Evolutionary conservation across 768 basidiomycete genomes (phyloP).

Genomic region (Brasilioporus rufonigricans): DNA sequence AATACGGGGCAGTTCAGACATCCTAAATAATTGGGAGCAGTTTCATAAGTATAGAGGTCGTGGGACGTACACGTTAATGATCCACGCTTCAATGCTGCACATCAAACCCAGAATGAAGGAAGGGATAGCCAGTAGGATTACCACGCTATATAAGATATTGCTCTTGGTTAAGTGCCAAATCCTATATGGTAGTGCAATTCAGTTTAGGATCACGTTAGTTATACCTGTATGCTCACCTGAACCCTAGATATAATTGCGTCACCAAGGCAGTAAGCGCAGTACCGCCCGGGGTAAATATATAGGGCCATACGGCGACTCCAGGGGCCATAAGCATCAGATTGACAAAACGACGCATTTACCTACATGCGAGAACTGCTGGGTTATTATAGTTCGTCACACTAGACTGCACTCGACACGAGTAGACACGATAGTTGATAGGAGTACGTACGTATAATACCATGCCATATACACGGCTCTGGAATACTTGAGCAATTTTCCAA

Average conservation of each 20-base stretch:
- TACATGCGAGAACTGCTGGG: slow-evolving; percentile 9
- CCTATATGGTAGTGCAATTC: background rate
- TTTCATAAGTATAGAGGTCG: background rate
- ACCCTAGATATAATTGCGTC: slow-evolving; percentile 47
- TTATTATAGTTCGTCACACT: slow-evolving; percentile 12
- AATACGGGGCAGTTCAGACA: slow-evolving; percentile 39
- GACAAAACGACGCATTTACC: background rate
- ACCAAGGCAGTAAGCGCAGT: slow-evolving; percentile 46
- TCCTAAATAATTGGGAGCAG: slow-evolving; percentile 14
- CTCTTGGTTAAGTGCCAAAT: slow-evolving; percentile 14
- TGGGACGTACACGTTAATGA: slow-evolving; percentile 38
- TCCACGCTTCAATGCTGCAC: slow-evolving; percentile 42
- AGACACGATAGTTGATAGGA: background rate
- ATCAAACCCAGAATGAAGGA: slow-evolving; percentile 44
- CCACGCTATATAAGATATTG: slow-evolving; percentile 29
- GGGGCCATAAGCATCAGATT: no score
- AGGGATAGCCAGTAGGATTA: slow-evolving; percentile 35
- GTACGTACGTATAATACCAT: slow-evolving; percentile 15
- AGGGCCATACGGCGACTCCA: slow-evolving; percentile 47
- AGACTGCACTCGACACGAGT: background rate
- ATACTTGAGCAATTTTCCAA: background rate
- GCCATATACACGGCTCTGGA: slow-evolving; percentile 18
- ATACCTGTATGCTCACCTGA: slow-evolving; percentile 34
- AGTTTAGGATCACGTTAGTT: background rate
- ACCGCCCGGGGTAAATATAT: slow-evolving; percentile 47